phyloP scores from a whole-genome alignment of 2,329 filamentous ascomycete species.

The Aureobasidium musti region DNA sequence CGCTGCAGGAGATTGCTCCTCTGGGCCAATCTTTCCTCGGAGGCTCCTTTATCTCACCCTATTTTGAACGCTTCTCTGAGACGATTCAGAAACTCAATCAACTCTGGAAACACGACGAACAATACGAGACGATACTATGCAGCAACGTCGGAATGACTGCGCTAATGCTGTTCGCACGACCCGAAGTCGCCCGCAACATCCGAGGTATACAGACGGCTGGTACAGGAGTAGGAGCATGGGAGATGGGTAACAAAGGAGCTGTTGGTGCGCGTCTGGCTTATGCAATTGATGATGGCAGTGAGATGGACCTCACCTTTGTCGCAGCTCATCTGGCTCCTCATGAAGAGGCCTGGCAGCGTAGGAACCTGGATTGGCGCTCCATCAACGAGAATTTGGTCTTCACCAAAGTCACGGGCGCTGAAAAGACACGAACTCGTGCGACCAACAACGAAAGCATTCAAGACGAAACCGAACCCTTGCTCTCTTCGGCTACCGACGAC shows the following conservation, averaged over 20 bases:
- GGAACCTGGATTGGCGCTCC: slow-evolving; percentile 86
- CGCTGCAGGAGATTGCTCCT: slow-evolving; percentile 85
- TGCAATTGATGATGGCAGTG: slow-evolving; percentile 48
- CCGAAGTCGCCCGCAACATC: slow-evolving; percentile 60
- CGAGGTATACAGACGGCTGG: slow-evolving; percentile 72
- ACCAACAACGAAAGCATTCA: slow-evolving; percentile 17
- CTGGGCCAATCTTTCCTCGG: slow-evolving; percentile 83
- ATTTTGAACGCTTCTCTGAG: slow-evolving; percentile 69
- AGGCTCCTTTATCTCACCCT: slow-evolving; percentile 73
- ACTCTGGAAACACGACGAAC: slow-evolving; percentile 58
- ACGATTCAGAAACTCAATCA: slow-evolving; percentile 55
- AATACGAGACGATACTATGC: slow-evolving; percentile 69
- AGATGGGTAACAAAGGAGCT: slow-evolving; percentile 96
- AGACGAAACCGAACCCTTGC: slow-evolving; percentile 39
- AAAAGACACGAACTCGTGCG: slow-evolving; percentile 30
- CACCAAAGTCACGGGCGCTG: slow-evolving; percentile 25
- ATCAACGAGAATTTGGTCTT: slow-evolving; percentile 83
- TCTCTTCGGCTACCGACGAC: slow-evolving; percentile 42
- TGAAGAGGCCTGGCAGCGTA: slow-evolving; percentile 72
- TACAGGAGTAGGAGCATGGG: slow-evolving; percentile 78
- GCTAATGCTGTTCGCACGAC: slow-evolving; percentile 78
- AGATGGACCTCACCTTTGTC: slow-evolving; percentile 76
- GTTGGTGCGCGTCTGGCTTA: slow-evolving; percentile 75
- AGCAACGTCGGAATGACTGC: slow-evolving; percentile 87
- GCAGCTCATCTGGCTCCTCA: slow-evolving; percentile 85